Evolutionary conservation across 164 flowering plant species (phyloP), one percentile per base, ranked within the genome.

Genomic region (Pachysandra terminalis): DNA sequence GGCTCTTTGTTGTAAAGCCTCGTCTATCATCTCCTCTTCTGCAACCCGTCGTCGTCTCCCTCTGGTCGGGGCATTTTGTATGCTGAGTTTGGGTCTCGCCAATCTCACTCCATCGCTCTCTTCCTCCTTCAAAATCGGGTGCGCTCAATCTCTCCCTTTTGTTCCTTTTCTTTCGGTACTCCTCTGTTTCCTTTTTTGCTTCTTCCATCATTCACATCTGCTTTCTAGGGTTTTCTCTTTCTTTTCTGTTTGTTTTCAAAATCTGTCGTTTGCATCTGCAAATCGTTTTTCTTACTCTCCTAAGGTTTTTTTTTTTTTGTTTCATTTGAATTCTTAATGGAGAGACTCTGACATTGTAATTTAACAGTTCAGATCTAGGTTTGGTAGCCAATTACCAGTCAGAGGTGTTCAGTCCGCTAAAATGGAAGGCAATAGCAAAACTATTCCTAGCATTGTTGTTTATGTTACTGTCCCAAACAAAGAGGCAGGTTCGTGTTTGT

Each of bases 381-480:
- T 79, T 52, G 66, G 74, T 32, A 69, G 71, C n/a, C 76, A 69
- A 65, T 35, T 79, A 21, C 37, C 81, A 35, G 69, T 71, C 7
- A 78, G 45, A 61, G 70, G 70, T 19, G 13, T 74, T 45, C 78
- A 63, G 22, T 63, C 81, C 5, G 57, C 73, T 26, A 75, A 72
- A 72, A 89, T 84, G 93, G 91, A 79, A 68, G 83, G 65, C 16
- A 75, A 54, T 25, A 24, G 71, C 78, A 73, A 53, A 66, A 76
- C 83, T 49, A 96, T 94, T 9, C 90, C 97, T 0, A 90, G 96
- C 65, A 87, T 95, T 72, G 97, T 92, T 70, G 97, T 95, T 59
- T 95, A 95, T 69, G 94, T 91, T 27, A 91, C 97, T 54, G 99
- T 95, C 26, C 97, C 97, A 13, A 89, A 86, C 68, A 87, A 81